Conservation (phyloP, 2,329 filamentous ascomycete genomes). For the Knufia fluminis region DNA sequence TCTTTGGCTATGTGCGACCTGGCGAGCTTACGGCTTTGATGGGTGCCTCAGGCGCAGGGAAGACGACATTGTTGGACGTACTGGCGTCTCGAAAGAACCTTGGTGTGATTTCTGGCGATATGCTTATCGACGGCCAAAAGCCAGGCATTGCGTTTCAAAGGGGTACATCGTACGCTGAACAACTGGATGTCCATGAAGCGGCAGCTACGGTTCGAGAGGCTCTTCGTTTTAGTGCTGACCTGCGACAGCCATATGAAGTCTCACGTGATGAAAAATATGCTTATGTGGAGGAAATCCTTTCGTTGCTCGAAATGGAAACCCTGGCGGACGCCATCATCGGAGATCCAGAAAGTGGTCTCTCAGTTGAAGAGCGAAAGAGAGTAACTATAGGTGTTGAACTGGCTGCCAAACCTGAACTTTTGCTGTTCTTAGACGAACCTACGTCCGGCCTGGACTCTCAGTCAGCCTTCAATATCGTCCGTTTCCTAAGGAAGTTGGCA, state of each 20-base stretch:
- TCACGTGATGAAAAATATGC: conserved; percentile 53
- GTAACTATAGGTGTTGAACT: conserved; percentile 55
- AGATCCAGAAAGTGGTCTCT: conserved; percentile 49
- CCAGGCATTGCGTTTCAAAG: conserved; percentile 54
- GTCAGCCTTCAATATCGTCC: conserved; percentile 56
- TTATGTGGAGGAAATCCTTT: conserved; percentile 58
- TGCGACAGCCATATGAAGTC: conserved; percentile 52
- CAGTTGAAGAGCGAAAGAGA: conserved; percentile 41
- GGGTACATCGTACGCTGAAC: conserved; percentile 56
- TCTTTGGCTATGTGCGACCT: conserved; percentile 42
- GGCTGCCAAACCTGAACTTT: conserved; percentile 50
- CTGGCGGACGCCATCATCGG: conserved; percentile 59
- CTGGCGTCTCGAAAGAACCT: conserved; percentile 57
- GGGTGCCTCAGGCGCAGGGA: conserved; percentile 60
- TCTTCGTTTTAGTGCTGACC: conserved; percentile 55
- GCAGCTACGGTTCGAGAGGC: conserved; percentile 57
- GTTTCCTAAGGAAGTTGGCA: conserved; percentile 53
- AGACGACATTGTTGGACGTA: conserved; percentile 76
- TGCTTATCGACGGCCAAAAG: conserved; percentile 51
- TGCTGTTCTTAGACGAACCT: conserved; percentile 55
- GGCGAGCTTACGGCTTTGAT: conserved; percentile 43
- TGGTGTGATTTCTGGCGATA: conserved; percentile 54
- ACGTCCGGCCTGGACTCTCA: conserved; percentile 60
- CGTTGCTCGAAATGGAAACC: conserved; percentile 56
- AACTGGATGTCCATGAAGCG: conserved; percentile 55